Evolutionary conservation across 2,329 filamentous ascomycete genomes (phyloP).

Genomic region (Microsporum canis): DNA sequence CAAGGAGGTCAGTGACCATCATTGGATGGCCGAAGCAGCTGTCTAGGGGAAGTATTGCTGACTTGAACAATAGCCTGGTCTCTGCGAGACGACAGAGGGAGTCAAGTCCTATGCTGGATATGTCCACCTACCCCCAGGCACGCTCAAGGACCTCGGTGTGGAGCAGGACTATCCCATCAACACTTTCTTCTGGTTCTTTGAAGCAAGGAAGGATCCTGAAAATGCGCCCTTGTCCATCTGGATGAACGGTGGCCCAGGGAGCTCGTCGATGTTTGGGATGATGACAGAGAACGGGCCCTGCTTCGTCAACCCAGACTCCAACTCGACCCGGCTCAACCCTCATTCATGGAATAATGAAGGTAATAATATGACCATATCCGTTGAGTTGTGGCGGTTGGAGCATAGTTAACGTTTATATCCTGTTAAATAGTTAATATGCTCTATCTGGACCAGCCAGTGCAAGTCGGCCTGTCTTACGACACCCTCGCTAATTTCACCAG

Average conservation of each 20-base stretch:
- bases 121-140: constrained; percentile 44
- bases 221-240: constrained; percentile 50
- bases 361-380: constrained; percentile 42
- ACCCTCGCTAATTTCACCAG: constrained; percentile 11
- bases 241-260: constrained; percentile 52
- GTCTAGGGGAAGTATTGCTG: too few relatives aligned
- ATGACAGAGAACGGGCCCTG: constrained; percentile 45
- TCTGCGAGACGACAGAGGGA: constrained; percentile 48
- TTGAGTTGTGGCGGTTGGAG: constrained; percentile 27
- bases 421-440: constrained; percentile 44
- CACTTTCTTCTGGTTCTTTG: constrained; percentile 57
- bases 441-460: constrained; percentile 56
- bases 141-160: constrained; percentile 17
- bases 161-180: constrained; percentile 47
- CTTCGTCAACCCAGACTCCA: constrained; percentile 41
- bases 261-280: constrained; percentile 48
- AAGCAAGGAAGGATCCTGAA: constrained; percentile 42
- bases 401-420: constrained; percentile 28
- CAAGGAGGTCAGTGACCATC: constrained; percentile 28
- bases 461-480: constrained; percentile 34
- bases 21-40: neutral
- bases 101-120: constrained; percentile 51
- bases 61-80: constrained; percentile 14
- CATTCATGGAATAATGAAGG: constrained; percentile 51
- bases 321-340: constrained; percentile 43